Percentiles rank a stretch among this genome's conserved stretches.
phyloP scores from a whole-genome alignment of 176 grass and related monocot species.

The Aegilops umbellulata region DNA sequence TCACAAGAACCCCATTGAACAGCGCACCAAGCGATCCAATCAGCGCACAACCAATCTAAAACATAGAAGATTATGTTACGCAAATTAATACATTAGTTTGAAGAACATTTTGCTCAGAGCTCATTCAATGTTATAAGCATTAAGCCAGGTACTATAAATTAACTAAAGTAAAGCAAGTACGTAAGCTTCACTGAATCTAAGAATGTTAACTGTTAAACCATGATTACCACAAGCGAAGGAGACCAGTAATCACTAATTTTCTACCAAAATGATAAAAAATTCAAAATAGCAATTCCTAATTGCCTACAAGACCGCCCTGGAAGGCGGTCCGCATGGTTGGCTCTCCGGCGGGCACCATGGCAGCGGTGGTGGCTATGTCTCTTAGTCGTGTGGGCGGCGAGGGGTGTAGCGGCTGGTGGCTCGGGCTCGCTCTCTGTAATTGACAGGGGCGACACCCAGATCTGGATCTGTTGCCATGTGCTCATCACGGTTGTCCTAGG shows the following conservation, averaged over 20 bases:
- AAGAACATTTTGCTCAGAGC: conserved; percentile 1
- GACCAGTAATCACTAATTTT: not conserved
- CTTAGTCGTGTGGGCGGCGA: too few species aligned
- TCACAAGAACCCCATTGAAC: conserved; percentile 91
- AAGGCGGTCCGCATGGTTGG: too few species aligned
- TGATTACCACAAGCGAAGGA: not conserved
- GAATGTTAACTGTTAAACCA: not conserved
- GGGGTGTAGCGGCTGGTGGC: too few species aligned
- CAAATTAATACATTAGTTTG: not conserved
- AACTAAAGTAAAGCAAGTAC: conserved; percentile 8
- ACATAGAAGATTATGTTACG: not conserved
- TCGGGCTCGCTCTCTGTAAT: too few species aligned
- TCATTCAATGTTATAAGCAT: conserved; percentile 10
- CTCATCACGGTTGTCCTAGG: too few species aligned
- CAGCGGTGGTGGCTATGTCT: too few species aligned
- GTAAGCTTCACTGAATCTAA: not conserved
- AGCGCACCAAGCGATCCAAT: conserved; percentile 89
- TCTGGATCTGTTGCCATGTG: too few species aligned
- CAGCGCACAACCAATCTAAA: conserved; percentile 85
- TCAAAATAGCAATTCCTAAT: not conserved
- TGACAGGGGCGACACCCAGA: too few species aligned
- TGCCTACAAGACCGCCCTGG: not conserved
- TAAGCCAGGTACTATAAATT: conserved; percentile 17
- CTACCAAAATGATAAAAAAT: not conserved
- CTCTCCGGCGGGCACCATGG: too few species aligned